These are phyloP conservation scores for Colletotrichum spinosum DNA, from an alignment of 2,329 filamentous ascomycete genomes.

Conservation along the genomic window DNA sequence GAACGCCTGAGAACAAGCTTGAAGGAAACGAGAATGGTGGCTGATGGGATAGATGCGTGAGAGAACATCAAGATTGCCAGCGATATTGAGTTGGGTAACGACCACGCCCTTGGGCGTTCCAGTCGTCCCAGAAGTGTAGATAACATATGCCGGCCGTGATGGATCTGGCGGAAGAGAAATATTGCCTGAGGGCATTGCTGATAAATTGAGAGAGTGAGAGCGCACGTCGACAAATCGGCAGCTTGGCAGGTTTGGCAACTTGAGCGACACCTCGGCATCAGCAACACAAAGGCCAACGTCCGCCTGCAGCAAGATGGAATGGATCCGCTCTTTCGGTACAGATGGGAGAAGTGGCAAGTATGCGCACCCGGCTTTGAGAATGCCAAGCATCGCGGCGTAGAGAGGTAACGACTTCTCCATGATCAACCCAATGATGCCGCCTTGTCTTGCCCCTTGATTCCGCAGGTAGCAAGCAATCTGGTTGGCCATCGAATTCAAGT, in stretches of 20 bases:
- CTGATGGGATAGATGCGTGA: slow-evolving; percentile 72
- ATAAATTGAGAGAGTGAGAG: slow-evolving; percentile 41
- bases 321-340: slow-evolving; percentile 72
- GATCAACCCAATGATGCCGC: slow-evolving; percentile 76
- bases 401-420: slow-evolving; percentile 82
- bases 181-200: slow-evolving; percentile 49
- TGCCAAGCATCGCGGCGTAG: slow-evolving; percentile 80
- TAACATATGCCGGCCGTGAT: slow-evolving; percentile 75
- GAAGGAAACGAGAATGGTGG: slow-evolving; percentile 72
- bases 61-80: slow-evolving; percentile 79
- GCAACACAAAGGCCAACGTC: slow-evolving; percentile 59
- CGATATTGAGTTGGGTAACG: slow-evolving; percentile 80
- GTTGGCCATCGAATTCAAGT: slow-evolving; percentile 71
- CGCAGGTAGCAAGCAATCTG: slow-evolving; percentile 66
- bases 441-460: slow-evolving; percentile 56
- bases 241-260: slow-evolving; percentile 32
- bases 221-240: slow-evolving; percentile 51
- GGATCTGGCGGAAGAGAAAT: slow-evolving; percentile 52
- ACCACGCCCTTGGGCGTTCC: slow-evolving; percentile 84
- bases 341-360: slow-evolving; percentile 84
- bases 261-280: slow-evolving; percentile 45
- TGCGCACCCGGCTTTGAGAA: slow-evolving; percentile 79
- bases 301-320: slow-evolving; percentile 72
- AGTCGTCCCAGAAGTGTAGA: slow-evolving; percentile 88
- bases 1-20: slow-evolving; percentile 87